phyloP scores from a whole-genome alignment of 106 monocot species.

The Alisma plantagoaquatica region DNA sequence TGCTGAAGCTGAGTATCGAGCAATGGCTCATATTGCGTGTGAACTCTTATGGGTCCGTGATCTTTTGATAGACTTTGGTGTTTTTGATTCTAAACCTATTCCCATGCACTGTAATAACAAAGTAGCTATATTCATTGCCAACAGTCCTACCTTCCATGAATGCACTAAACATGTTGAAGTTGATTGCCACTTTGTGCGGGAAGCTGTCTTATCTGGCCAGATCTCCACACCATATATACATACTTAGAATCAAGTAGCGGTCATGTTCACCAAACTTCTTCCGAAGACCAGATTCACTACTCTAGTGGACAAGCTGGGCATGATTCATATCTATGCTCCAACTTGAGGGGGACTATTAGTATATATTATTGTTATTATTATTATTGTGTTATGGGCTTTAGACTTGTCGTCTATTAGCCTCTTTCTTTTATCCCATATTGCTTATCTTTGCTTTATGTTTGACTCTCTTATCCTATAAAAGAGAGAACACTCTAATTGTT shows the following conservation, averaged over 20 bases:
- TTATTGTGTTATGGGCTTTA: neutral
- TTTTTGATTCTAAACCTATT: neutral
- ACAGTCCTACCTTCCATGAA: neutral
- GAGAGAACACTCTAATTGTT: no score
- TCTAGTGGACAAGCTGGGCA: neutral
- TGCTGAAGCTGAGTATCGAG: neutral
- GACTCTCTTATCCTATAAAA: no score
- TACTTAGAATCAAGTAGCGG: neutral
- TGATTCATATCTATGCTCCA: neutral
- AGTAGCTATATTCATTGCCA: neutral
- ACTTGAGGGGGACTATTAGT: neutral
- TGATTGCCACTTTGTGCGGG: neutral
- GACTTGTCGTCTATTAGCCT: neutral
- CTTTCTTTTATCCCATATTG: neutral
- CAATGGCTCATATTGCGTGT: neutral
- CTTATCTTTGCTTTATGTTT: neutral
- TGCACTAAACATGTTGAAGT: neutral
- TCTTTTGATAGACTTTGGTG: neutral
- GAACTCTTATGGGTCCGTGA: neutral
- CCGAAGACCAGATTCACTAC: neutral
- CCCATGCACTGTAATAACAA: neutral
- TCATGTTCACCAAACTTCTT: neutral
- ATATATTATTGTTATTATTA: neutral
- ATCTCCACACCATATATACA: neutral
- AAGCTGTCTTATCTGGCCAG: neutral